phyloP scores from a whole-genome alignment of 108 stramenopile species.

The Conticribra guillardii region DNA sequence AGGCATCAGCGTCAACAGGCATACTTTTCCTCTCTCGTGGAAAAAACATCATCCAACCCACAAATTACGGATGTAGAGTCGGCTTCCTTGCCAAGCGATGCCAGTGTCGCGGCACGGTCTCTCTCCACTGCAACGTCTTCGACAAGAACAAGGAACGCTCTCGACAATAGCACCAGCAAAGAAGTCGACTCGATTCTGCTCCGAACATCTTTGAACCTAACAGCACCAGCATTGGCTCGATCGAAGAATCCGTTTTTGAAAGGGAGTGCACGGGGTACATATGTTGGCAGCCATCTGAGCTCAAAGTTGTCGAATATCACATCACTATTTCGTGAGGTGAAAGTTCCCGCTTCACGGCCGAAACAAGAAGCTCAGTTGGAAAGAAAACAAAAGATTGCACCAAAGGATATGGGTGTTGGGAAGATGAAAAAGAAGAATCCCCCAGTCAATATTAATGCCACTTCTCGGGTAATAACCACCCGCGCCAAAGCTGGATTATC shows the following conservation, averaged over 20 bases:
- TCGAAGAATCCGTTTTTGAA: constrained; percentile 46
- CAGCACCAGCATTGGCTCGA: constrained; percentile 21
- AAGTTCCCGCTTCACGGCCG: constrained; percentile 28
- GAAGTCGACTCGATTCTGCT: constrained; percentile 33
- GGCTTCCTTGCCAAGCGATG: constrained; percentile 31
- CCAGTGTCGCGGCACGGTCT: constrained; percentile 6
- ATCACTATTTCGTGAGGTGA: constrained; percentile 51
- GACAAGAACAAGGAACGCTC: neutral
- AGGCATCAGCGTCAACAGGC: constrained; percentile 37
- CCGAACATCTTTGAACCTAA: constrained; percentile 40
- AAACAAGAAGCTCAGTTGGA: constrained; percentile 20
- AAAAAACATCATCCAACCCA: constrained; percentile 1
- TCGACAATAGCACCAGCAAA: constrained; percentile 12
- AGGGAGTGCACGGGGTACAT: constrained; percentile 43
- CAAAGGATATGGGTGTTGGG: neutral
- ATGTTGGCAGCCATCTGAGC: constrained; percentile 48
- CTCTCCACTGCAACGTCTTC: constrained; percentile 19
- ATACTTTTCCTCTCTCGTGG: constrained; percentile 43
- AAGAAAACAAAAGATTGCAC: neutral
- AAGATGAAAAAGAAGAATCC: constrained; percentile 10
- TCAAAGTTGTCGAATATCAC: constrained; percentile 50
- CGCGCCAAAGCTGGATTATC: neutral
- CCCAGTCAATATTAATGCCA: neutral
- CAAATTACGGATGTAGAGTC: constrained; percentile 38
- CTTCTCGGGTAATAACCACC: neutral